Conservation (phyloP, 1,139 yeast species). For the Nakaseomyces kungkrabaensis region DNA sequence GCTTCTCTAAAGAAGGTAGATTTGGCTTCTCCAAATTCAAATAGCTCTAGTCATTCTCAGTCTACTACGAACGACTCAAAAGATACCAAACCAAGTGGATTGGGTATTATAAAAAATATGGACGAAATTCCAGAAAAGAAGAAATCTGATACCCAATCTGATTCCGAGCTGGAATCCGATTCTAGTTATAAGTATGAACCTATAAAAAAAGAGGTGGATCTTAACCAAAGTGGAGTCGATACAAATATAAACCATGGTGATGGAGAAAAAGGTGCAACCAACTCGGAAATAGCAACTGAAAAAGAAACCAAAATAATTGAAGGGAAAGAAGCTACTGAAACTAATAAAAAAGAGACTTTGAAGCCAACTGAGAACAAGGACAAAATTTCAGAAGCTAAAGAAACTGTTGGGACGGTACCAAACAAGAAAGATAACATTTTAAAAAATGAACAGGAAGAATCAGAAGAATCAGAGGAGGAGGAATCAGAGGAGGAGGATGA, state of each 20-base stretch:
- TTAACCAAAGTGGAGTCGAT: not conserved
- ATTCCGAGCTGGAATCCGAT: not conserved
- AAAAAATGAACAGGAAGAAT: no score
- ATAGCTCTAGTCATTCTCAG: not conserved
- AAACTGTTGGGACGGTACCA: no score
- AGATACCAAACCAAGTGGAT: not conserved
- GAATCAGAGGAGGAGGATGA: slow-evolving; percentile 3
- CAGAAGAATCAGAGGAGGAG: slow-evolving; percentile 2
- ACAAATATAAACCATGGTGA: not conserved
- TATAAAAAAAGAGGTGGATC: not conserved
- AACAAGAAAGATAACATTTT: no score
- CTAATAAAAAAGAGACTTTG: no score
- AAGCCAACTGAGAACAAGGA: no score
- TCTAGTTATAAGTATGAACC: not conserved
- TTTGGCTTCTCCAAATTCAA: not conserved
- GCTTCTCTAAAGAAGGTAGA: not conserved
- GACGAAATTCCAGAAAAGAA: not conserved
- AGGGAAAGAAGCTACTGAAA: no score
- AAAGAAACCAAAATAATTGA: no score
- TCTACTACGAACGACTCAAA: not conserved
- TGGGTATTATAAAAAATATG: not conserved
- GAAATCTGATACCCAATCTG: not conserved
- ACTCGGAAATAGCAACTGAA: no score
- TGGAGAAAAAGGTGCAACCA: not conserved
- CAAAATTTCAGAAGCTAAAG: no score